Evolutionary conservation across 768 basidiomycete species (phyloP), one percentile per base, ranked within the genome.

Genomic region (Collybiopsis confluens): DNA sequence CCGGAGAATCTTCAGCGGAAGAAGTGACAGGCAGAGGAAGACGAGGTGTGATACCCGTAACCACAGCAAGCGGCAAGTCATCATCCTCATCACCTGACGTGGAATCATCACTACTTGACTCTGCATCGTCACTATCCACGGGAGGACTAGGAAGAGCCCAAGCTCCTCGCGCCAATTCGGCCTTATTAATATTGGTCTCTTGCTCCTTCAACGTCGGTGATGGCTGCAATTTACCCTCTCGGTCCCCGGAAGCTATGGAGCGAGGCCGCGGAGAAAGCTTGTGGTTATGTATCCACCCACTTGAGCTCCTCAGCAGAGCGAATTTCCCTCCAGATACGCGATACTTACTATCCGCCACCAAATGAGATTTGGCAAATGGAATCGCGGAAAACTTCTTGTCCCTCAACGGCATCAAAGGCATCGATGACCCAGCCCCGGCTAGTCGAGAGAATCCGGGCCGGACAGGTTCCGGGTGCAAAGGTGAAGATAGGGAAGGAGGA

Each of bases 291-390:
- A 27, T 4, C 26, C 47, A 36, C 21, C 35, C 18, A 48, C 21
- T 37, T 4, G 35, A 48, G 6, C 33, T 48, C 36, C 47, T 48
- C 21, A 23, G 26, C 4, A 48, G 71, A 56, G 78, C 71, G 58
- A 91, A 92, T 65, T 92, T 92, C 27, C 90, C 90, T 10, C 48
- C 43, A 18, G 28, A 26, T 23, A 75, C 59, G 0, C 73, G 70
- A 61, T 93, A 92, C 68, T 93, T 93, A 9, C 81, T 81, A 62
- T 92, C 90, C 13, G 81, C 73, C 13, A 73, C 58, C 16, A 78
- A 74, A 62, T 91, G 86, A 41, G 76, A 80, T 9, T 73, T 65
- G 0, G 85, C 79, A 56, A 93, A 92, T 0, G 85, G 82, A 23
- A 93, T 88, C 0, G 90, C 83, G 35, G 90, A 86, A 56, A 90